A percentile compares a stretch with the other conserved stretches of the same genome.
Conservation (phyloP, 164 flowering plant genomes). For the Stephania yunnanensis region DNA sequence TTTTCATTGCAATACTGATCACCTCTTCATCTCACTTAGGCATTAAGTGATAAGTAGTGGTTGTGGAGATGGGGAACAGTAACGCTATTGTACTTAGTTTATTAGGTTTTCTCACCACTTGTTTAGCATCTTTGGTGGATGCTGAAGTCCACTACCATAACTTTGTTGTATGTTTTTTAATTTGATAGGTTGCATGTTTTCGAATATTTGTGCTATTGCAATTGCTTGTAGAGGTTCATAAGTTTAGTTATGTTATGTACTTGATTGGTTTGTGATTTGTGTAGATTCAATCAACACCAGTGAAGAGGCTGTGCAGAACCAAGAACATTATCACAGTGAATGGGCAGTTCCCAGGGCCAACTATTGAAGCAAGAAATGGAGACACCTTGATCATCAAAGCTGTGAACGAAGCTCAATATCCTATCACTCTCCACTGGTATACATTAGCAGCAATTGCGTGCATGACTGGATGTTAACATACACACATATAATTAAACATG, state of each 20-base stretch:
- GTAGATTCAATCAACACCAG: slow-evolving; percentile 71
- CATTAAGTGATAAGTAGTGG: background rate
- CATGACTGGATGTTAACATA: background rate
- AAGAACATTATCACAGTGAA: slow-evolving; percentile 69
- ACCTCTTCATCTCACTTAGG: background rate
- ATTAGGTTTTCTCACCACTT: slow-evolving; percentile 13
- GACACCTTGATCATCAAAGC: slow-evolving; percentile 68
- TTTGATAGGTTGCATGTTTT: background rate
- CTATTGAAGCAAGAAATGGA: slow-evolving; percentile 66
- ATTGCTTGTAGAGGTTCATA: background rate
- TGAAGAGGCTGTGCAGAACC: slow-evolving; percentile 95
- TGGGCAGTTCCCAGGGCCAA: slow-evolving; percentile 84
- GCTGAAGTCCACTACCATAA: slow-evolving; percentile 44
- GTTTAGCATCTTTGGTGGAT: slow-evolving; percentile 4
- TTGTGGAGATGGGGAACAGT: background rate
- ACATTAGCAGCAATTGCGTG: background rate
- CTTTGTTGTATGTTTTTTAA: slow-evolving; percentile 37
- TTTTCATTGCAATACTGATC: slow-evolving; percentile 10
- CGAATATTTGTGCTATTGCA: background rate
- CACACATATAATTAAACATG: background rate
- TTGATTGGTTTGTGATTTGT: background rate
- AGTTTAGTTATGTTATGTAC: background rate
- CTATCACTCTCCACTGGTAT: slow-evolving; percentile 82
- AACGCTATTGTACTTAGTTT: slow-evolving; percentile 2
- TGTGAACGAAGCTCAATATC: slow-evolving; percentile 54